A percentile compares a stretch with the other conserved stretches of the same genome.
These are phyloP conservation scores for Auriscalpium orientale DNA, from an alignment of 768 basidiomycete genomes.

Conservation along the genomic window DNA sequence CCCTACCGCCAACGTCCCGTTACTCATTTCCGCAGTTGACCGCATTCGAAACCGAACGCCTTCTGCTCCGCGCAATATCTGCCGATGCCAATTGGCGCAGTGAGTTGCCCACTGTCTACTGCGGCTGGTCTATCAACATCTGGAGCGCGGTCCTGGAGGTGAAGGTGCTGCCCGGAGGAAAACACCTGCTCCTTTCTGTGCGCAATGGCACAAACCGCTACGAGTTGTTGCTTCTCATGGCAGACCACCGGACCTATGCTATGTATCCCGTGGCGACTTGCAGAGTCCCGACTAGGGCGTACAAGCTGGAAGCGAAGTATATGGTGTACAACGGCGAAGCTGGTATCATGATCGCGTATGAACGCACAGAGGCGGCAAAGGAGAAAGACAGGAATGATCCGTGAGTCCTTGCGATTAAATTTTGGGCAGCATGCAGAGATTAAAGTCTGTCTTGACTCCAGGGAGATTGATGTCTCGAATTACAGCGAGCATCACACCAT, in stretches of 20 bases:
- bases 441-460: neutral
- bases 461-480: neutral
- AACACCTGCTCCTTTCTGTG: constrained; percentile 11
- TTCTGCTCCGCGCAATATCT: constrained; percentile 12
- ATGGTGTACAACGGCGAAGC: neutral
- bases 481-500: neutral
- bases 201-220: constrained; percentile 4
- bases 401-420: neutral
- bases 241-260: constrained; percentile 15
- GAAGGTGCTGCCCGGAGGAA: constrained; percentile 14
- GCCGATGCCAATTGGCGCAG: constrained; percentile 17
- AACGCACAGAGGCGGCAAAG: neutral
- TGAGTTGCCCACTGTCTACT: constrained; percentile 6
- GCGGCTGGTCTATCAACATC: constrained; percentile 7
- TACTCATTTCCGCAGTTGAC: constrained; percentile 12
- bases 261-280: constrained; percentile 11
- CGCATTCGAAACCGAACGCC: constrained; percentile 13
- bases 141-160: constrained; percentile 9
- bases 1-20: constrained; percentile 11
- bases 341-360: neutral
- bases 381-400: neutral
- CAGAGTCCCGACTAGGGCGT: constrained; percentile 8
- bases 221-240: constrained; percentile 11
- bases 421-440: neutral
- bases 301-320: constrained; percentile 7